Percentiles rank a stretch among this genome's conserved stretches.
These are phyloP conservation scores for Rutstroemia sp. DNA, from an alignment of 2,329 filamentous ascomycete genomes.

Conservation along the genomic window DNA sequence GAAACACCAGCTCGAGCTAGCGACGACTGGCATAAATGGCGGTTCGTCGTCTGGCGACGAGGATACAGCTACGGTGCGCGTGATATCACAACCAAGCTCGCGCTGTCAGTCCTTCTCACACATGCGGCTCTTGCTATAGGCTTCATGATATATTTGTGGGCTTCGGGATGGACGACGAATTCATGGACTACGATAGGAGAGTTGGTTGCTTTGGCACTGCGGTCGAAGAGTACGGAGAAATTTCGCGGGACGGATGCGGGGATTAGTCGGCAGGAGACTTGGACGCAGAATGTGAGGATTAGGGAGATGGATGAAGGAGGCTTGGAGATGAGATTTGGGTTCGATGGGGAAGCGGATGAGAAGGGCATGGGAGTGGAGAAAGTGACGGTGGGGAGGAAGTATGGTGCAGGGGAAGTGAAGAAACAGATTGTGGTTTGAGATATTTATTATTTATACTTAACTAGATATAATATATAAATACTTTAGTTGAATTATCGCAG, in stretches of 20 bases:
- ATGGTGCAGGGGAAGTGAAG: neutral
- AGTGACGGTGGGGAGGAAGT: neutral
- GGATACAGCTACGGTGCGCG: neutral
- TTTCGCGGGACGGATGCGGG: neutral
- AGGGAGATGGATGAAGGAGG: neutral
- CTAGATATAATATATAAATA: too few species aligned
- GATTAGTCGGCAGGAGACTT: neutral
- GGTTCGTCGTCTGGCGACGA: neutral
- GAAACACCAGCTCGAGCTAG: neutral
- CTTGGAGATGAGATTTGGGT: neutral
- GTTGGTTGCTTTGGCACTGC: neutral
- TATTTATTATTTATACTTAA: too few species aligned
- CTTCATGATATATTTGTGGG: neutral
- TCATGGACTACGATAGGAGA: neutral
- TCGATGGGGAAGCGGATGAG: neutral
- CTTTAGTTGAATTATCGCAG: too few species aligned
- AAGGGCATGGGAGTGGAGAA: neutral
- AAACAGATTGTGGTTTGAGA: too few species aligned
- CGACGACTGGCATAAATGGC: neutral
- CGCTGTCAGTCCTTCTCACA: neutral
- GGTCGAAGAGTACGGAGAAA: neutral
- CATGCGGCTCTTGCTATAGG: neutral
- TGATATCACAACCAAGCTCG: neutral
- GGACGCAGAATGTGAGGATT: neutral
- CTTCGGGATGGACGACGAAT: neutral